Evolutionary conservation across 208 protist species (phyloP), one percentile per base, ranked within the genome.

Genomic region (Leishmania aethiopica): DNA sequence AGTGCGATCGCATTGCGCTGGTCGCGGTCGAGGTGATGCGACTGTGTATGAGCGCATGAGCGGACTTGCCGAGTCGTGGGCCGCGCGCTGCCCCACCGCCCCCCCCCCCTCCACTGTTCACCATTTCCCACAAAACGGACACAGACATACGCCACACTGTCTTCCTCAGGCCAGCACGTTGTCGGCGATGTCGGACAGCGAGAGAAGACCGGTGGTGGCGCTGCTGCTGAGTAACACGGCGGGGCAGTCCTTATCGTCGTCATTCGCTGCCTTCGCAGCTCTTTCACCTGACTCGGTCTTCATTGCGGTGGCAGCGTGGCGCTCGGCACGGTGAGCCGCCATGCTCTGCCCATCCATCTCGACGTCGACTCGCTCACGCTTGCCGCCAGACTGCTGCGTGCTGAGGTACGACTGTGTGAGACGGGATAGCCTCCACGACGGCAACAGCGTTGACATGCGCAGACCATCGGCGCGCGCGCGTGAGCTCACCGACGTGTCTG

Each of bases 151-250:
- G 15, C 17, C n/a, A 40, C 5, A 1, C 17, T 15, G 51, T 17
- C 28, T 62, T 37, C 1, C 51, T 77, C 70, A 69, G 3, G 42
- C 53, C 15, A 83, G 42, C n/a, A 83, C 4, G 1, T 62, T 13
- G 22, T 83, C 74, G 22, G 74, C 80, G 37, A 83, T 71, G 49
- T 73, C 40, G 10, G 80, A 83, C 10, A 83, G 80, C 62, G 80
- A 79, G n/a, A 35, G 28, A 53, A 35, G n/a, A 51, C 32, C 64
- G 47, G 25, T 28, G 57, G 40, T 47, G 73, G 45, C 35, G 35
- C 51, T 47, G 51, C n/a, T 45, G 17, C n/a, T 64, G 8, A 47
- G 42, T 22, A 17, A 11, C 75, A 25, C 40, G 40, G 32, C 59
- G 35, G 28, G 8, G 35, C 45, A 59, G 53, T 19, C 55, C 17